Evolutionary conservation across 2,329 filamentous ascomycete species (phyloP).

Genomic region (Aspergillus tanneri): DNA sequence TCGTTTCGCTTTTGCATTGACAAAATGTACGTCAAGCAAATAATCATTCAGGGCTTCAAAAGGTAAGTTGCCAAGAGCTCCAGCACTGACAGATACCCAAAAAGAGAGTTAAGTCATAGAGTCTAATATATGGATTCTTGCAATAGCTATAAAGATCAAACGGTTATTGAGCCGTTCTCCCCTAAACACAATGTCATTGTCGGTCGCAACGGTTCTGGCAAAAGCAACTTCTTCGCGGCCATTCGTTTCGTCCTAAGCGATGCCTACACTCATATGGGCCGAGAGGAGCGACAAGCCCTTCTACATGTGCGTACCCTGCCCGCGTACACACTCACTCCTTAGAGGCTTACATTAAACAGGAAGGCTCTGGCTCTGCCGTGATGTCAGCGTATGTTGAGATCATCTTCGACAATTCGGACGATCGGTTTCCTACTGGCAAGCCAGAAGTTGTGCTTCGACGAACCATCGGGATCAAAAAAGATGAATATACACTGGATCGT

Average conservation of each 20-base stretch:
- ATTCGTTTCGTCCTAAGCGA: conserved; percentile 98
- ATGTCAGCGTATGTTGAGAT: conserved; percentile 99
- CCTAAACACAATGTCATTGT: conserved; percentile 98
- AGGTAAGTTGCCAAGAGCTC: conserved; percentile 61
- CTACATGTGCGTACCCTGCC: conserved; percentile 63
- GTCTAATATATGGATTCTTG: background rate
- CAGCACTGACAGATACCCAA: too few relatives aligned
- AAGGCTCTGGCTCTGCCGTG: conserved; percentile 94
- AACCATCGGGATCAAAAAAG: conserved; percentile 96
- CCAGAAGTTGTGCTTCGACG: conserved; percentile 87
- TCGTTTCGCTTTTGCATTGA: conserved; percentile 31
- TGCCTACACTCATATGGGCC: conserved; percentile 92
- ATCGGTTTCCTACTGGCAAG: conserved; percentile 89
- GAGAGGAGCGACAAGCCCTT: conserved; percentile 91
- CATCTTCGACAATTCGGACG: conserved; percentile 96
- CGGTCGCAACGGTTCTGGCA: conserved; percentile 97
- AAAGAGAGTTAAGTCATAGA: too few relatives aligned
- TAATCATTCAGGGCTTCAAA: conserved; percentile 99
- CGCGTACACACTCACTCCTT: background rate
- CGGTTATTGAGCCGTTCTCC: conserved; percentile 96
- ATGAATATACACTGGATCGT: conserved; percentile 95
- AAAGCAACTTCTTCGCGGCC: conserved; percentile 99
- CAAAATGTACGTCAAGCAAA: conserved; percentile 98
- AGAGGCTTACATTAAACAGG: conserved; percentile 48
- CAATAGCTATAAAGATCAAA: conserved; percentile 95